phyloP scores from a whole-genome alignment of 1,139 yeast species.

The Protomyces pachydermus region DNA sequence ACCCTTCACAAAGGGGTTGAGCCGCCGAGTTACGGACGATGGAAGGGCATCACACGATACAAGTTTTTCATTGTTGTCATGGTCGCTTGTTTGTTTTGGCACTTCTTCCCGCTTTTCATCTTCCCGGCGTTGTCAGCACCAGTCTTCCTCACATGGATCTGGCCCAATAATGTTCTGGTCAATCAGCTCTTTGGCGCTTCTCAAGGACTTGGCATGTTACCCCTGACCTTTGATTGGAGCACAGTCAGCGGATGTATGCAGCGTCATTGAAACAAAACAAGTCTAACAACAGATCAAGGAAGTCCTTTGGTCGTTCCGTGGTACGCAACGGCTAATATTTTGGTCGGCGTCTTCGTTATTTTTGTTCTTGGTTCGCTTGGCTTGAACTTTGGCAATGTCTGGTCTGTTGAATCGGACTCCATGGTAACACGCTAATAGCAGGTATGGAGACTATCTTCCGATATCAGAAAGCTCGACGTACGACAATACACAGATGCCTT shows the following conservation, averaged over 20 bases:
- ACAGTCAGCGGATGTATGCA: slow-evolving; percentile 37
- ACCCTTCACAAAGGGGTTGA: slow-evolving; percentile 38
- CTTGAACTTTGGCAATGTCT: slow-evolving; percentile 38
- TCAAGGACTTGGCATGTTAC: slow-evolving; percentile 62
- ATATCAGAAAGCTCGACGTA: slow-evolving; percentile 41
- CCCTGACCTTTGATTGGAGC: slow-evolving; percentile 53
- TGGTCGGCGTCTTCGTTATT: slow-evolving; percentile 46
- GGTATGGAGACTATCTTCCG: slow-evolving; percentile 42
- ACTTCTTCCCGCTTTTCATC: slow-evolving; percentile 55
- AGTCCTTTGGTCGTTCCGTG: slow-evolving; percentile 64
- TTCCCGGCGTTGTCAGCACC: slow-evolving; percentile 51
- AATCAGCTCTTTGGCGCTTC: slow-evolving; percentile 58
- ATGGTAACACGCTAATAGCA: slow-evolving; percentile 31
- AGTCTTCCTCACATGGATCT: slow-evolving; percentile 40
- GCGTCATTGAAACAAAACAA: slow-evolving; percentile 31
- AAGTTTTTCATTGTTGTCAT: slow-evolving; percentile 46
- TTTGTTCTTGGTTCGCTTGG: slow-evolving; percentile 46
- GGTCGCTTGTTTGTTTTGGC: slow-evolving; percentile 47
- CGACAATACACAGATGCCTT: slow-evolving; percentile 49
- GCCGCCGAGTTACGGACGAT: slow-evolving; percentile 50
- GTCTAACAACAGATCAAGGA: slow-evolving; percentile 42
- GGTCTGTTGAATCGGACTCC: slow-evolving; percentile 24
- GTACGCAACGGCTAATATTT: slow-evolving; percentile 50
- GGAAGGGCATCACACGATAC: slow-evolving; percentile 51
- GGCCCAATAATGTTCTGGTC: slow-evolving; percentile 50